Evolutionary conservation across 73 alveolate genomes (phyloP), one percentile per base, ranked within the genome.

Genomic region (Paramecium octaurelia): DNA sequence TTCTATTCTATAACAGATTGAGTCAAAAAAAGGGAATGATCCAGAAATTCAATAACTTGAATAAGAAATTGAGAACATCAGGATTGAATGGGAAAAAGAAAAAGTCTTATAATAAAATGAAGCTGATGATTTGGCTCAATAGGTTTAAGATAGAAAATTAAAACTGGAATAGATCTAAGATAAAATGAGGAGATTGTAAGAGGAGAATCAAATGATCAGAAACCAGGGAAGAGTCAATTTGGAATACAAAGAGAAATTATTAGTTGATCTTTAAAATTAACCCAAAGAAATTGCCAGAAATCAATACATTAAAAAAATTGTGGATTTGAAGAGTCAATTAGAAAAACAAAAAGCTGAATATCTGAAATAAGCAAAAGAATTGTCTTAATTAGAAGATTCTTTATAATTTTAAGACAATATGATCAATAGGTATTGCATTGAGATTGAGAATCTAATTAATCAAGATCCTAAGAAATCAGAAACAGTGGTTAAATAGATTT

Each of bases 171-270:
- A 80, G 36, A 43, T 80, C 8, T 11, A 80, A 48, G 91, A 80
- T 80, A 80, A 80, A 48, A 23, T 80, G 43, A 80, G 73, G 38
- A 80, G 91, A 80, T 80, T 80, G 48, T 80, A 80, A 80, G 91
- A 80, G 14, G 91, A 80, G 8, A 80, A 80, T n/a, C 23, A 80
- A 43, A 80, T 80, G 91, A 80, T 80, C 12, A 80, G 91, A 46
- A 80, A 80, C 18, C 8, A 80, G 16, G 91, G 91, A 24, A 80
- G 46, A 48, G 57, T 80, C 5, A 80, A 80, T 42, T 80, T 80
- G 14, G 91, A 80, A 40, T 31, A 43, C n/a, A 80, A 80, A 24
- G 91, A 80, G 12, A 24, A 80, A 43, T 80, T 80, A 48, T 31
- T 80, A 24, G 35, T 46, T 18, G 75, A 80, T 14, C 57, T 80